Evolutionary conservation across 495 filamentous ascomycete genomes (phyloP).

Genomic region (Trichoderma virens): DNA sequence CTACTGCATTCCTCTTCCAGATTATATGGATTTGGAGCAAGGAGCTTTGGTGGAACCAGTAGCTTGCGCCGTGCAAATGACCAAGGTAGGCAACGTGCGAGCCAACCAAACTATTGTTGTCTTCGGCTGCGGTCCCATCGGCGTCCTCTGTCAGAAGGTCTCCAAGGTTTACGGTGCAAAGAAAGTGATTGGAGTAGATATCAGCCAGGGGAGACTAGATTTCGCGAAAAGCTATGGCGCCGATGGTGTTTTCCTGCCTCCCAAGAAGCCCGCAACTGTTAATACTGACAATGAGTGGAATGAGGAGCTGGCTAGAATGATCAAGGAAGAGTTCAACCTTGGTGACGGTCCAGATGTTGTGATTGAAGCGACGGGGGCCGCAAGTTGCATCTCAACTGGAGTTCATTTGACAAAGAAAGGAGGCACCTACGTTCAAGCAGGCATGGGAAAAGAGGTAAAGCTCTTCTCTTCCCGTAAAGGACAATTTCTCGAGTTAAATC

Average conservation of each 20-base stretch:
- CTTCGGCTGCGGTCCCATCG: constrained; percentile 49
- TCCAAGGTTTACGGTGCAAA: constrained; percentile 45
- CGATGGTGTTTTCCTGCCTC: constrained; percentile 21
- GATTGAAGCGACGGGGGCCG: constrained; percentile 51
- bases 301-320: constrained; percentile 32
- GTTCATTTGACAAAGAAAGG: constrained; percentile 44
- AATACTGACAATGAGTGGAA: not conserved
- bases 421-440: constrained; percentile 54
- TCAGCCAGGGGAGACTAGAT: constrained; percentile 40
- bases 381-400: constrained; percentile 45
- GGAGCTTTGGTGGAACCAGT: constrained; percentile 49
- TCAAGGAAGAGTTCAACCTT: constrained; percentile 38
- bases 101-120: constrained; percentile 46
- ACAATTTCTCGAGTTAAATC: not conserved
- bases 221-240: constrained; percentile 45
- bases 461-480: constrained; percentile 25
- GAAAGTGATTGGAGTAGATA: constrained; percentile 48
- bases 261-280: not conserved
- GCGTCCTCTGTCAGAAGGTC: constrained; percentile 46
- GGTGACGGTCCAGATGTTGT: constrained; percentile 46
- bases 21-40: constrained; percentile 38
- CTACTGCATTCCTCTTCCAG: constrained; percentile 47
- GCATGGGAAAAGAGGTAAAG: constrained; percentile 51
- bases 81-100: constrained; percentile 35
- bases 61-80: constrained; percentile 49